Evolutionary conservation across 306 rosid species (phyloP).

Genomic region (Alnus rubra): DNA sequence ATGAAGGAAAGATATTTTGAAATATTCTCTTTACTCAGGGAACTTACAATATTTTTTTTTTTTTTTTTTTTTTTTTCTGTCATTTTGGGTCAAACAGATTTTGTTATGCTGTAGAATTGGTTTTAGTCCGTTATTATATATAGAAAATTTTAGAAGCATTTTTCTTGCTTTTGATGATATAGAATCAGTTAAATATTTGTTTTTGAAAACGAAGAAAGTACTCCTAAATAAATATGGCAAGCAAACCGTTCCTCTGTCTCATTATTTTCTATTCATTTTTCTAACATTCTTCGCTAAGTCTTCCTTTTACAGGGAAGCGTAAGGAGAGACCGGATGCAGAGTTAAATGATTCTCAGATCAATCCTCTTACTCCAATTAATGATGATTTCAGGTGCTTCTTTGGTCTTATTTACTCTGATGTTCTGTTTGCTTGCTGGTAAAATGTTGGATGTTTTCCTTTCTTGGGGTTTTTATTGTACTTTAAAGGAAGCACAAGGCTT

Average conservation of each 20-base stretch:
- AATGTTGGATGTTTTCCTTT: neutral
- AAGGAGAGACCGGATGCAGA: slow-evolving; percentile 61
- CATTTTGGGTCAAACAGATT: neutral
- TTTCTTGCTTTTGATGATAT: neutral
- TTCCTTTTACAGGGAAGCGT: slow-evolving; percentile 67
- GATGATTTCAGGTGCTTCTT: slow-evolving; percentile 69
- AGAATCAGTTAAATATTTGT: neutral
- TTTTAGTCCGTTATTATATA: neutral
- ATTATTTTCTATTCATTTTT: too few species aligned
- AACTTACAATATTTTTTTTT: neutral
- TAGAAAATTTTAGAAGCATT: neutral
- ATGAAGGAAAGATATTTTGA: neutral
- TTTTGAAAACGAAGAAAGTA: neutral
- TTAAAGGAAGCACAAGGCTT: neutral
- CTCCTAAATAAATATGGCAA: neutral
- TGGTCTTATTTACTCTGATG: neutral
- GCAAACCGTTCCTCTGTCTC: neutral
- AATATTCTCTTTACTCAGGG: neutral
- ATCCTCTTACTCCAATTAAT: slow-evolving; percentile 70
- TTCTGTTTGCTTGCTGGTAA: neutral
- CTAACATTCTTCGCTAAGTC: neutral
- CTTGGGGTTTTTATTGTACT: neutral
- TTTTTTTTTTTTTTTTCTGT: neutral
- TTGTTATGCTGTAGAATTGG: neutral
- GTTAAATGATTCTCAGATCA: slow-evolving; percentile 40